phyloP scores from a whole-genome alignment of 805 yeast genomes.

The Yarrowia sp. region DNA sequence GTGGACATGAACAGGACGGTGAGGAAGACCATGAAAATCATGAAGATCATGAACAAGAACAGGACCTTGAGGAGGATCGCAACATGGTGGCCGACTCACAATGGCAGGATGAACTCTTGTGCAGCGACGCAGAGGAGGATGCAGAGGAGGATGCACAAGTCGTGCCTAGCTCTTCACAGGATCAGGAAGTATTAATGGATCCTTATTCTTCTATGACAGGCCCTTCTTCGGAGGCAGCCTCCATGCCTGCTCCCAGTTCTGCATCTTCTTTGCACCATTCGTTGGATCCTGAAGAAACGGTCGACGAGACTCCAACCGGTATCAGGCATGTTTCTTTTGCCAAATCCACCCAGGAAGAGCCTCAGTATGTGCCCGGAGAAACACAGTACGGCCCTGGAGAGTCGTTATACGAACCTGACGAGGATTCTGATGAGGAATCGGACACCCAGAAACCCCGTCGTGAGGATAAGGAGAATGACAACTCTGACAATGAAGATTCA shows the following conservation, averaged over 20 bases:
- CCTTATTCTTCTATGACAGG: neutral
- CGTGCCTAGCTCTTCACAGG: slow-evolving; percentile 5
- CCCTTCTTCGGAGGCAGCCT: neutral
- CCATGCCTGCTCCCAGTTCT: slow-evolving; percentile 4
- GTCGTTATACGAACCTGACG: neutral
- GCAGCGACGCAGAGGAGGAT: neutral
- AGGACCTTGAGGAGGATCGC: neutral
- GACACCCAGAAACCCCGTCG: neutral
- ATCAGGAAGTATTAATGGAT: neutral
- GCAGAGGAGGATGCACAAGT: neutral
- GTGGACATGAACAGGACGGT: neutral
- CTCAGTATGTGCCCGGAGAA: neutral
- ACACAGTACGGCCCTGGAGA: slow-evolving; percentile 1
- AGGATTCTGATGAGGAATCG: neutral
- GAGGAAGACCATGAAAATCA: too few relatives aligned
- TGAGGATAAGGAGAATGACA: neutral
- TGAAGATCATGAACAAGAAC: neutral
- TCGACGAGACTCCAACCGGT: slow-evolving; percentile 3
- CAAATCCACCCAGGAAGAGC: neutral
- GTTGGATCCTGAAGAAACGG: neutral
- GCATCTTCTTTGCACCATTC: neutral
- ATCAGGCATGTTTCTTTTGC: neutral
- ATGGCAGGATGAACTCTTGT: neutral
- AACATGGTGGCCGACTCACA: slow-evolving; percentile 7
- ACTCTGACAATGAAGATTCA: neutral